Base-by-base conservation (phyloP, 768 basidiomycete genomes). In the Tubosaeta brunneosetosa region DNA sequence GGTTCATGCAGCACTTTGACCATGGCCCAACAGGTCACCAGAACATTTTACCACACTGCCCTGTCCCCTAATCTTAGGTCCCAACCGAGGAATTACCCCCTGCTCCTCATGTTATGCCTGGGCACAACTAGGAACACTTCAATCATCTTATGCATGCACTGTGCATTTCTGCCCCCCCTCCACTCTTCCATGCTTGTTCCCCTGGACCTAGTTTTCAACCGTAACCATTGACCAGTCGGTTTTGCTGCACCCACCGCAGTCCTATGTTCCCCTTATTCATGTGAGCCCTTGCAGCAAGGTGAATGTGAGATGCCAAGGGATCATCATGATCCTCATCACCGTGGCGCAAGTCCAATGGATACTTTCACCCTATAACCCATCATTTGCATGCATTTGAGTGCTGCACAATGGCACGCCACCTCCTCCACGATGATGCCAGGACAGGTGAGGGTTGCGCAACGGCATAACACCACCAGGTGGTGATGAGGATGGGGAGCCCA, bases 261-360 rank as follows among this genome's bases (percentile, higher is more conserved):
- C 11, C 83, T 83, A n/a, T 77, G 83, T 2, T 87, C 86, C n/a
- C 66, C 74, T 1, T 86, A 86, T 57, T 63, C 77, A 22, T 81
- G 78, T 16, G 85, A 86, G 46, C 61, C 69, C 10, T 43, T 60
- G 34, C 80, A 78, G 12, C 68, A 72, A 13, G 53, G 66, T 3
- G 85, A 86, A 16, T 72, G 74, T 12, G 85, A 87, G 13, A 60
- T 69, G 37, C 70, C 67, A 11, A 87, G 85, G 85, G 83, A 85
- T 33, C 78, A 84, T 31, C 81, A 82, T 38, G 71, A 65, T 25
- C 64, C 71, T 29, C 73, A 70, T 41, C 74, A 70, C 50, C 75
- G 68, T 51, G 69, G 58, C 8, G 67, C 61, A 36, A 84, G 80
- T 52, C 83, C 85, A 27, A 75, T 80, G 47, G 79, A 83, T 42